A percentile compares a stretch with the other conserved stretches of the same genome.
Conservation (phyloP, 2,329 filamentous ascomycete genomes). For the Sporothrix pallida region DNA sequence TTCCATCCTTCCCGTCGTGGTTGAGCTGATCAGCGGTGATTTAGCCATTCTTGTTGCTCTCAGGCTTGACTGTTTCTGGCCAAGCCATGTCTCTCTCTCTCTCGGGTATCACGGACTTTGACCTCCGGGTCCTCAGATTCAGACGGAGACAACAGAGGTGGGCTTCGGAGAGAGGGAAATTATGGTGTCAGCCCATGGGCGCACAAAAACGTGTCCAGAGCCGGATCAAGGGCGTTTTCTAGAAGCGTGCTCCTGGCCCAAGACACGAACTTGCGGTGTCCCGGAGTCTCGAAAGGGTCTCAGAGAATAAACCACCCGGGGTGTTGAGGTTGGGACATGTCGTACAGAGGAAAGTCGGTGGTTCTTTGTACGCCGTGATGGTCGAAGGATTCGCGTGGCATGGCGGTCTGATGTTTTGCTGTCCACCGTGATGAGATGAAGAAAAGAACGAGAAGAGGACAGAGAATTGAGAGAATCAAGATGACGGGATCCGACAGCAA, state of each 20-base stretch:
- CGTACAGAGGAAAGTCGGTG: background rate
- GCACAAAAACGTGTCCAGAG: conserved; percentile 7
- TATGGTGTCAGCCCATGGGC: background rate
- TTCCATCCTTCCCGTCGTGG: background rate
- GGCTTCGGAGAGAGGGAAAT: background rate
- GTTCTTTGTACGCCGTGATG: conserved; percentile 9
- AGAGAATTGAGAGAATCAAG: background rate
- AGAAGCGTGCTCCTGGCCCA: background rate
- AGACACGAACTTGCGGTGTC: conserved; percentile 2
- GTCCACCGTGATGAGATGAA: background rate
- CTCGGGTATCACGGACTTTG: background rate
- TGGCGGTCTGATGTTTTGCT: conserved; percentile 7
- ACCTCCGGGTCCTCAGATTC: background rate
- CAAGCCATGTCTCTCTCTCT: background rate
- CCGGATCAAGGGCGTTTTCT: conserved; percentile 6
- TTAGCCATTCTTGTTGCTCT: background rate
- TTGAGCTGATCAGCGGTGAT: background rate
- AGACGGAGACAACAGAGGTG: background rate
- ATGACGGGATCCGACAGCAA: background rate
- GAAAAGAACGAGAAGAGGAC: background rate
- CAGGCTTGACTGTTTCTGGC: background rate
- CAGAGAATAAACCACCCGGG: background rate
- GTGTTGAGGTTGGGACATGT: background rate
- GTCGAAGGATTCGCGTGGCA: background rate
- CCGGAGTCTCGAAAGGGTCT: background rate